Evolutionary conservation across 805 yeast species (phyloP).

Genomic region (Candida qinlingensis): DNA sequence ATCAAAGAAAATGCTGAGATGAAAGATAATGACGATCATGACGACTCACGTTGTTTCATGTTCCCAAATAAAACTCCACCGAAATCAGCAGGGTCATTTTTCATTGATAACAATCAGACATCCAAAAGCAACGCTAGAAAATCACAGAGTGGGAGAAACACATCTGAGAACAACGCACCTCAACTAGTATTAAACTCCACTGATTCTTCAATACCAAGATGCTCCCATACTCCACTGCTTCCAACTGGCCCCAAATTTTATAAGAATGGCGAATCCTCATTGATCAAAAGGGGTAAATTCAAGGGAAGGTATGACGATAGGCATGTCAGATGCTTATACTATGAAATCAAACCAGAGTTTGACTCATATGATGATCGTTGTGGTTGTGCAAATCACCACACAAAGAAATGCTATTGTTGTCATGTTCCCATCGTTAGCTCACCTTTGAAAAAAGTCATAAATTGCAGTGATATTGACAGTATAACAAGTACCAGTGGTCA

Average conservation of each 20-base stretch:
- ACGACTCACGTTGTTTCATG: neutral
- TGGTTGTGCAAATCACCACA: constrained; percentile 2
- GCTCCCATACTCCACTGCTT: neutral
- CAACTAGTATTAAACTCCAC: neutral
- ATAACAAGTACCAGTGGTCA: too few relatives aligned
- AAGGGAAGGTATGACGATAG: constrained; percentile 26
- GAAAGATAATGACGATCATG: neutral
- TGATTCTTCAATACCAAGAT: neutral
- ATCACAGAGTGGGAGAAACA: neutral
- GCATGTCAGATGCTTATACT: constrained; percentile 18
- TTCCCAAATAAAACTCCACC: neutral
- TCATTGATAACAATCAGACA: neutral
- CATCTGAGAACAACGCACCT: neutral
- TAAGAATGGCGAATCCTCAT: constrained; percentile 8
- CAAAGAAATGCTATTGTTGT: constrained; percentile 11
- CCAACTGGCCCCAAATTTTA: constrained; percentile 1
- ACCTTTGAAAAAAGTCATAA: constrained; percentile 7
- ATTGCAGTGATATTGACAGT: neutral
- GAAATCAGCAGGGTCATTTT: neutral
- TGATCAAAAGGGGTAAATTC: constrained; percentile 24
- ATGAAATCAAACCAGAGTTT: neutral
- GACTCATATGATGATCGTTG: neutral
- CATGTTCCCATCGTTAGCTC: constrained; percentile 14
- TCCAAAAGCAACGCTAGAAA: neutral
- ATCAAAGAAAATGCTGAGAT: neutral